Evolutionary conservation across 2,329 filamentous ascomycete species (phyloP).

Genomic region (Dactylellina sp.): DNA sequence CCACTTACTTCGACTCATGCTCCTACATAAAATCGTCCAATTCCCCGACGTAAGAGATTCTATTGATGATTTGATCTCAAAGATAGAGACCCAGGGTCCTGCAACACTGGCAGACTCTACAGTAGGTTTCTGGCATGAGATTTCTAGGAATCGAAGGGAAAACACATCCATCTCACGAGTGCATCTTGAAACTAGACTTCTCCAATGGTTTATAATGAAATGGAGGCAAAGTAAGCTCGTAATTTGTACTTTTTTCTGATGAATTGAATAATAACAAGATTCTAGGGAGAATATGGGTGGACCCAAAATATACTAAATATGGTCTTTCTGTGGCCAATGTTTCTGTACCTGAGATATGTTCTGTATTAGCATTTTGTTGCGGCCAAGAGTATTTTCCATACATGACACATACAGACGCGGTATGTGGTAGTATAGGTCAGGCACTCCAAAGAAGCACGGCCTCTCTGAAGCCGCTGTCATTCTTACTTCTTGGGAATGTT

Average conservation of each 20-base stretch:
- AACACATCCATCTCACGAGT: conserved; percentile 63
- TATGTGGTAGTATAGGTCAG: conserved; percentile 38
- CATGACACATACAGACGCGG: conserved; percentile 70
- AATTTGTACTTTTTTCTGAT: conserved; percentile 61
- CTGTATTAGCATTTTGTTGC: conserved; percentile 73
- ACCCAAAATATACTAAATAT: conserved; percentile 10
- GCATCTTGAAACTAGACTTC: conserved; percentile 71
- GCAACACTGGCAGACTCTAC: conserved; percentile 82
- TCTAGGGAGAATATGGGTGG: conserved; percentile 50
- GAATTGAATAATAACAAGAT: conserved; percentile 56
- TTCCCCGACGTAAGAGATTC: conserved; percentile 76
- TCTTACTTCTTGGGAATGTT: conserved; percentile 51
- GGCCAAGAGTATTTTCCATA: conserved; percentile 74
- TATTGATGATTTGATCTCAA: conserved; percentile 77
- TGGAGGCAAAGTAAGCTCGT: conserved; percentile 93
- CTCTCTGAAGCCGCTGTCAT: conserved; percentile 51
- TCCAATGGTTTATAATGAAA: conserved; percentile 82
- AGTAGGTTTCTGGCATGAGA: conserved; percentile 76
- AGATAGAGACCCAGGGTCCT: conserved; percentile 84
- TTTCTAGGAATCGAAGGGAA: conserved; percentile 74
- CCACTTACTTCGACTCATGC: conserved; percentile 75
- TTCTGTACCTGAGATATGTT: conserved; percentile 74
- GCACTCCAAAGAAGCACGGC: conserved; percentile 41
- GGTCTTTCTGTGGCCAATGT: conserved; percentile 64
- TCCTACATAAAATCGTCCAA: conserved; percentile 74